These are phyloP conservation scores for Fraxinus quadrangulata DNA, from an alignment of 257 asterid genomes.

Conservation along the genomic window DNA sequence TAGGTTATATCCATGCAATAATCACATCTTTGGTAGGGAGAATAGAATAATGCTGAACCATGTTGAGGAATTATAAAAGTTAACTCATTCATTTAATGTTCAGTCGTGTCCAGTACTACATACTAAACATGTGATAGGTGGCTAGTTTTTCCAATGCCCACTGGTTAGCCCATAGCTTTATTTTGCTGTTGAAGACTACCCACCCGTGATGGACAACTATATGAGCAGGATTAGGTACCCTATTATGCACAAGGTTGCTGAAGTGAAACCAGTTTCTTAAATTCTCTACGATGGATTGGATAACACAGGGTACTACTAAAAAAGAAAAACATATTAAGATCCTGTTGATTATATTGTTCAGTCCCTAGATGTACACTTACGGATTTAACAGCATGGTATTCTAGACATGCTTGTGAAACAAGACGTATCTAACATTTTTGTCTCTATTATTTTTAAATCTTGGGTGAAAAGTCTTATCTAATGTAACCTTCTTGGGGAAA, in stretches of 20 bases:
- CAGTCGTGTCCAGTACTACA: neutral
- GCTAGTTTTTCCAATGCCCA: no score
- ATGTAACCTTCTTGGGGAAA: neutral
- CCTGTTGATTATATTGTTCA: no score
- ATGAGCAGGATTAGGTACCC: slow-evolving; percentile 23
- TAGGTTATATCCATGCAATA: slow-evolving; percentile 12
- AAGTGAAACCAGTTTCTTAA: slow-evolving; percentile 16
- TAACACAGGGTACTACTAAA: no score
- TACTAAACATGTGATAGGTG: neutral
- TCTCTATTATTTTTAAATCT: neutral
- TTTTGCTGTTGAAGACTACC: no score
- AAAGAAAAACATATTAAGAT: neutral
- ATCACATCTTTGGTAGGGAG: neutral
- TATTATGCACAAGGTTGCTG: neutral
- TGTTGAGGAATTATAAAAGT: neutral
- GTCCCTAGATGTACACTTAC: neutral
- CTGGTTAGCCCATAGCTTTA: no score
- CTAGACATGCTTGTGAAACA: neutral
- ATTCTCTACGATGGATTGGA: neutral
- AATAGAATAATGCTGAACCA: neutral
- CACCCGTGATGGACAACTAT: neutral
- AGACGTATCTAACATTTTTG: neutral
- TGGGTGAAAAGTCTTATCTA: neutral
- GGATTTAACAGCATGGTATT: neutral
- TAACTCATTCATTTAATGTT: neutral